Base-by-base conservation (phyloP, 345 rosid genomes). In the Lagerstroemia speciosa region DNA sequence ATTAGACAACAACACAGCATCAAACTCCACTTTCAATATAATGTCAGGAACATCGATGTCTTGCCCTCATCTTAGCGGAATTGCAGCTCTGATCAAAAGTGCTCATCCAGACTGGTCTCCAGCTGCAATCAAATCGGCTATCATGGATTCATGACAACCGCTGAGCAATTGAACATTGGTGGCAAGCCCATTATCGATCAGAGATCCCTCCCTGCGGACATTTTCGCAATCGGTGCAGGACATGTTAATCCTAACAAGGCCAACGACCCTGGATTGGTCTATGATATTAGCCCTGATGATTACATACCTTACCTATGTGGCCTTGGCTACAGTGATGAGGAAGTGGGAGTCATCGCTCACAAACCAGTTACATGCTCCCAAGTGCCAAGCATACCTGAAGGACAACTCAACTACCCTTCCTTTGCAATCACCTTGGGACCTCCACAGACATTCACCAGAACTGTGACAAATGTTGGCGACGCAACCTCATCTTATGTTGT, bases 41-140 rank as follows among this genome's bases (percentile, higher is more conserved):
- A 67, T 76, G 7, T 83, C 86, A 0, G 90, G 90, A 19, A 82
- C 86, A 15, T 83, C 90, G 26, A 86, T 86, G 83, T 73, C 90
- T 19, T 81, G 87, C 69, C 90, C 86, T 37, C 86, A 85, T 68
- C 83, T 85, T 17, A 78, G 86, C 33, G 87, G 86, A 2, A 53
- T 80, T 24, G 81, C 80, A 0, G 86, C 87, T 31, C 66, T 77
- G 38, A 71, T 83, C 34, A 78, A 75, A 72, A 73, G 80, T 53
- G 66, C 79, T 2, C 85, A 82, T 36, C 82, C 82, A 5, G 75
- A 76, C 27, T 83, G 86, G 86, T 81, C 78, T 0, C 87, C 86
- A 0, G 86, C 90, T 6, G 87, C 83, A 24, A 52, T 82, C 36
- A 81, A 77, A 68, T 86, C 86, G 6, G 80, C 89, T 17, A 81